Percentiles rank a stretch among this genome's conserved stretches.
These are phyloP conservation scores for Thalassiosira allenii DNA, from an alignment of 352 stramenopile genomes.

Conservation along the genomic window DNA sequence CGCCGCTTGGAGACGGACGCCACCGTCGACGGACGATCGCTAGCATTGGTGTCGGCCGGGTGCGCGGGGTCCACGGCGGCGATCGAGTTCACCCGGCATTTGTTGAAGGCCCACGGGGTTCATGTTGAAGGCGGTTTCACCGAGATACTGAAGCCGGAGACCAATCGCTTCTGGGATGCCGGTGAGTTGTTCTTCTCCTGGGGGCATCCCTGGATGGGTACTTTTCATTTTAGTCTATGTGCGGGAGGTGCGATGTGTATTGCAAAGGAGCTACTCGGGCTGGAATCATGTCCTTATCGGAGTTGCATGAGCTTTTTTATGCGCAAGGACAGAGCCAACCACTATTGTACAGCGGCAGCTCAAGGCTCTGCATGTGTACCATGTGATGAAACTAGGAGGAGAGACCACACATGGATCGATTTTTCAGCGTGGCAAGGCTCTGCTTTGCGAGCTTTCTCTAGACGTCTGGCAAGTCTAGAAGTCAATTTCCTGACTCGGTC, in stretches of 20 bases:
- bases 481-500: no score
- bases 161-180: not conserved
- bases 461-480: no score
- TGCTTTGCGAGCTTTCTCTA: no score
- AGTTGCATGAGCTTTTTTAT: no score
- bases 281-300: no score
- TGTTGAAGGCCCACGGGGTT: not conserved
- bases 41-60: not conserved
- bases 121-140: not conserved
- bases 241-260: not conserved
- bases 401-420: no score
- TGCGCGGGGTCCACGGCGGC: not conserved
- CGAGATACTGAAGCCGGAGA: not conserved
- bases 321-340: no score
- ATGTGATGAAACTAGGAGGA: no score
- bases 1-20: not conserved
- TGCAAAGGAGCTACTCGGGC: no score
- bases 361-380: no score
- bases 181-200: not conserved
- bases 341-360: no score
- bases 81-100: not conserved
- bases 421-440: no score
- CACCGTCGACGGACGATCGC: not conserved
- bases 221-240: not conserved
- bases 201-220: not conserved